Evolutionary conservation across 2,329 filamentous ascomycete species (phyloP), one percentile per base, ranked within the genome.

Genomic region (Phyllosticta ampelicida): DNA sequence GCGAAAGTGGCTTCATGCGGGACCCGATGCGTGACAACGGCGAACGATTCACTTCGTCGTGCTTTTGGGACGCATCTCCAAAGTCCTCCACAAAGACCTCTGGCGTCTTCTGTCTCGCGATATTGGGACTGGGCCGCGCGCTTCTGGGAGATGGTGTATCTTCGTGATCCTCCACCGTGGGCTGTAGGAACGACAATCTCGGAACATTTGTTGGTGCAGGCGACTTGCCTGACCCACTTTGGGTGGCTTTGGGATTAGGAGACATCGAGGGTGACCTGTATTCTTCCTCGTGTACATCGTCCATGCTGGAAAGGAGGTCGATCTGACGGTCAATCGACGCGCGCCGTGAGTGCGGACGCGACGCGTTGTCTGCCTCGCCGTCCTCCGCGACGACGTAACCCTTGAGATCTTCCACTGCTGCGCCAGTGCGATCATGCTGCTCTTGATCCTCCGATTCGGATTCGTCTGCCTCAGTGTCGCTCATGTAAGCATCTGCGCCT

Each of bases 321-420:
- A 59, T 48, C 16, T 59, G 57, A 53, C 55, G 48, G n/a, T 59
- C 57, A 2, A 59, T 59, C 11, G 57, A 59, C 5, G 53, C 57
- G 9, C 23, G 19, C 10, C 18, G 23, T 26, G 23, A 8, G 8
- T 26, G 23, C 8, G 23, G 8, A 26, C 23, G 51, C 18, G 48
- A 48, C 20, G 28, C 30, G 13, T 48, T 23, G 3, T 20, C 30
- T 11, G 36, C 44, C 20, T 51, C 50, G 21, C 53, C 57, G n/a
- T 59, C 57, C 16, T 59, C 57, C 21, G 57, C 55, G 4, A 59
- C 52, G 21, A 59, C 57, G 13, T 59, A 59, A 10, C 57, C 57
- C 44, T 59, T 21, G 19, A 59, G 53, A n/a, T 59, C 57, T 48
- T 55, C 52, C 53, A 59, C 55, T 3, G 57, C 57, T 3, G 57